Evolutionary conservation across 257 asterid species (phyloP), one percentile per base, ranked within the genome.

Genomic region (Leonotis leonurus): DNA sequence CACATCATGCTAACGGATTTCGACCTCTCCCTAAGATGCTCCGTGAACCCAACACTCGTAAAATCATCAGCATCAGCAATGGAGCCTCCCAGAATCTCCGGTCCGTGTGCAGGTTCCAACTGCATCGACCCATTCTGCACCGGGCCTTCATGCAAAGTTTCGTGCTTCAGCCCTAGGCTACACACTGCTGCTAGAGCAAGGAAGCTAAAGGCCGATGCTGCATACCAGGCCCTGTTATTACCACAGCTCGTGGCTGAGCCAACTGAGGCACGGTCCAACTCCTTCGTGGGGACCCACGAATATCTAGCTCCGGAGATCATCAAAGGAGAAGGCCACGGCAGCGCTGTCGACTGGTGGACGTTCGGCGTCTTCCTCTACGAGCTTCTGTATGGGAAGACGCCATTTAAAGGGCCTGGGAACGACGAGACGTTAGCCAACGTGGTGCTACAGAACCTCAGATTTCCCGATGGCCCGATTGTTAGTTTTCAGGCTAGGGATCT

Each of bases 291-390:
- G 12, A 90, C 98, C 12, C 98, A 90, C 33, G 98, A 90, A 80
- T 90, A 90, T 67, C 68, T 90, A 69, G 97, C 97, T 29, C 97
- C 97, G 0, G 97, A 90, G 77, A 90, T 90, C n/a, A 85, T 90
- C 62, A 88, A 84, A 69, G 98, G 98, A 1, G 95, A 90, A 62
- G 96, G 96, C 13, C 98, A 90, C 1, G 98, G 98, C 29, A 85
- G 96, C 12, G 95, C 95, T 0, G 98, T 90, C n/a, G 98, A 90
- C 65, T 90, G 98, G 98, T 90, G 98, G 98, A 90, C 95, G 3
- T 62, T 90, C 8, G 98, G 98, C 5, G 79, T 90, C 17, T 88
- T 90, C 36, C 88, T 90, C 3, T 90, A 82, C 24, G 98, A 90
- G 75, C 98, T 90, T 73, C 81, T 90, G 4, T 90, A 83, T 14